Evolutionary conservation across 1,284 basidiomycete genomes (phyloP), one percentile per base, ranked within the genome.

Genomic region (Boletellus sp.): DNA sequence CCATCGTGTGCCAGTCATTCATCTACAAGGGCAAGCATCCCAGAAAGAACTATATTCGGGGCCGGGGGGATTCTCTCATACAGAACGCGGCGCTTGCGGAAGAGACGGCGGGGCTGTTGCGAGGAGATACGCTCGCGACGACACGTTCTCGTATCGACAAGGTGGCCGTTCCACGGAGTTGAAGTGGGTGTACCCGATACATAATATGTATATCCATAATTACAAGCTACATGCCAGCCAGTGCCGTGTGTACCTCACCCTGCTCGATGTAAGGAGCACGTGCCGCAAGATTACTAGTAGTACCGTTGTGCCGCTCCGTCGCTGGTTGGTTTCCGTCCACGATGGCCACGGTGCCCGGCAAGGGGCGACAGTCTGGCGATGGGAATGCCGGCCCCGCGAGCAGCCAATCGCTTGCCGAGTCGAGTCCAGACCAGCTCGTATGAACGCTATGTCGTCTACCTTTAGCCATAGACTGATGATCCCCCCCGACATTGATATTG

Each of bases 1-100:
- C 87, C 4, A 95, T 96, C 59, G 78, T 88, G 54, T 59, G 73
- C 9, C 87, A 88, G 61, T 74, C 74, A 9, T 66, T 75, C 43
- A 67, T 78, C 22, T 82, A 82, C 53, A 72, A 69, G 42, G 68
- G 70, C 21, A 72, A 61, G 35, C 61, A 52, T 36, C 68, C 59
- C 3, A 54, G 61, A 37, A 48, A 43, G 23, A 33, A 39, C 8
- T 51, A 43, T 39, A 48, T 63, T 26, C 65, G 66, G 25, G 58
- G 60, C 41, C 60, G 69, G 41, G 54, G 67, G 25, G 50, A 49
- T 48, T 69, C 63, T 22, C 39, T 67, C n/a, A 55, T 53, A 17
- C 60, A 55, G 7, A 54, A 51, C 34, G 53, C 53, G 53, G 40
- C 48, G 10, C 37, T 54, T 19, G 63, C 59, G 4, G 76, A 77